Conservation (phyloP, 2,329 filamentous ascomycete species). For the Claviceps paspali region DNA sequence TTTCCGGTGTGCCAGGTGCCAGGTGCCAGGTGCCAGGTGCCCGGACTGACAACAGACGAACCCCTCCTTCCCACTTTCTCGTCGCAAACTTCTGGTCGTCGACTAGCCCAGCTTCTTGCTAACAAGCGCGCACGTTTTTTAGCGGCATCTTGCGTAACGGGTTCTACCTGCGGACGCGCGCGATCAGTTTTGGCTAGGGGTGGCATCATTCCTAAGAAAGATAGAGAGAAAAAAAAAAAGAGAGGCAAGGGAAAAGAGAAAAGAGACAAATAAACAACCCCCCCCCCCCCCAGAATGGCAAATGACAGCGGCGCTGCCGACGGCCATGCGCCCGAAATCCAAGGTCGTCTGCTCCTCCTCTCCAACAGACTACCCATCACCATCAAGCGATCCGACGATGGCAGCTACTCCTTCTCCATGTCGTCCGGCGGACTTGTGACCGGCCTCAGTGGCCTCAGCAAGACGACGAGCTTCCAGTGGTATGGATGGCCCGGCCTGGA, state of each 20-base stretch:
- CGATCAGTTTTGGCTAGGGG: too few relatives aligned
- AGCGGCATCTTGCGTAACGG: too few relatives aligned
- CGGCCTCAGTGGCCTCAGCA: slow-evolving; percentile 78
- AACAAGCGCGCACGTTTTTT: too few relatives aligned
- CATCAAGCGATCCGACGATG: slow-evolving; percentile 85
- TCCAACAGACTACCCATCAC: slow-evolving; percentile 94
- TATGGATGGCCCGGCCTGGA: slow-evolving; percentile 96
- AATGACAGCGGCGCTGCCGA: slow-evolving; percentile 12
- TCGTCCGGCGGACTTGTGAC: slow-evolving; percentile 93
- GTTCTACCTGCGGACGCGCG: too few relatives aligned
- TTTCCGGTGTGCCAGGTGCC: too few relatives aligned
- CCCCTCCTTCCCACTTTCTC: slow-evolving; percentile 1
- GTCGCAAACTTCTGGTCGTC: too few relatives aligned
- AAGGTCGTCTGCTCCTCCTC: slow-evolving; percentile 58
- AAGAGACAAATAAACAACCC: too few relatives aligned
- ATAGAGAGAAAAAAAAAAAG: background rate
- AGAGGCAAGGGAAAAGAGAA: background rate
- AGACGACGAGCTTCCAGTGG: slow-evolving; percentile 92
- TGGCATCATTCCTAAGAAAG: too few relatives aligned
- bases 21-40: too few relatives aligned
- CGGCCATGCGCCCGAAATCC: slow-evolving; percentile 17
- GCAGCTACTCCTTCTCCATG: slow-evolving; percentile 87
- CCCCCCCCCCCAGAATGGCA: too few relatives aligned
- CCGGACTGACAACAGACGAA: background rate
- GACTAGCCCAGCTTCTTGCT: too few relatives aligned